Evolutionary conservation across 768 basidiomycete species (phyloP).

Genomic region (Amyloporia xantha): DNA sequence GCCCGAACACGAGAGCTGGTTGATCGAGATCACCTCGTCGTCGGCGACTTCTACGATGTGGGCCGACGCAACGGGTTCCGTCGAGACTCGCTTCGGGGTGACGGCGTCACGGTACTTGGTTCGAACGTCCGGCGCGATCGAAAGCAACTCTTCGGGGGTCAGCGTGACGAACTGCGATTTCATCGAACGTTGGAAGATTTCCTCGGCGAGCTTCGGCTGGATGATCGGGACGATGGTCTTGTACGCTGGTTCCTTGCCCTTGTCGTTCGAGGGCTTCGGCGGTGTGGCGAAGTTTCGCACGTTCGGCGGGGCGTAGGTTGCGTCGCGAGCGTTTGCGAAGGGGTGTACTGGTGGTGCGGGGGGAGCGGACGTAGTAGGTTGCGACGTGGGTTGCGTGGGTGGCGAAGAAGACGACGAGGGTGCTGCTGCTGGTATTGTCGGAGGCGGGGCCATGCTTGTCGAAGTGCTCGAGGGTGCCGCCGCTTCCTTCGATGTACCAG

Average conservation of each 20-base stretch:
- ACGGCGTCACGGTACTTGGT: not conserved
- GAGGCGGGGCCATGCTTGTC: not conserved
- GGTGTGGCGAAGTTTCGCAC: conserved; percentile 12
- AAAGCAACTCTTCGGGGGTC: not conserved
- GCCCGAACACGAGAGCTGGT: not conserved
- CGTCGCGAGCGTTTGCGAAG: conserved; percentile 5
- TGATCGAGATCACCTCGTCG: not conserved
- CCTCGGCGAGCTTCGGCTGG: conserved; percentile 2
- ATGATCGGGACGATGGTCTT: not conserved
- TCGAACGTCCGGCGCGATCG: not conserved
- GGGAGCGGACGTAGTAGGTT: conserved; percentile 3
- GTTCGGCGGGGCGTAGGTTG: conserved; percentile 3
- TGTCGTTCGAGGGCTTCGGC: not conserved
- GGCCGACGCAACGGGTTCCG: not conserved
- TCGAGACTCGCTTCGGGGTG: not conserved
- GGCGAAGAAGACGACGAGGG: conserved; percentile 4
- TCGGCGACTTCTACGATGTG: not conserved
- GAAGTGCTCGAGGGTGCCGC: not conserved
- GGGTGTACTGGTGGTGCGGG: conserved; percentile 6
- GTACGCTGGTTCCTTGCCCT: conserved; percentile 7
- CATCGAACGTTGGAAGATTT: conserved; percentile 6
- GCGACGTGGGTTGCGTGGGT: not conserved
- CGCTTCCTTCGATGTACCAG: not conserved
- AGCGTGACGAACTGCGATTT: not conserved
- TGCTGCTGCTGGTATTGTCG: not conserved